A percentile compares a stretch with the other conserved stretches of the same genome.
Evolutionary conservation across 2,329 filamentous ascomycete genomes (phyloP).

Genomic region (Calonectria multiphialidica): DNA sequence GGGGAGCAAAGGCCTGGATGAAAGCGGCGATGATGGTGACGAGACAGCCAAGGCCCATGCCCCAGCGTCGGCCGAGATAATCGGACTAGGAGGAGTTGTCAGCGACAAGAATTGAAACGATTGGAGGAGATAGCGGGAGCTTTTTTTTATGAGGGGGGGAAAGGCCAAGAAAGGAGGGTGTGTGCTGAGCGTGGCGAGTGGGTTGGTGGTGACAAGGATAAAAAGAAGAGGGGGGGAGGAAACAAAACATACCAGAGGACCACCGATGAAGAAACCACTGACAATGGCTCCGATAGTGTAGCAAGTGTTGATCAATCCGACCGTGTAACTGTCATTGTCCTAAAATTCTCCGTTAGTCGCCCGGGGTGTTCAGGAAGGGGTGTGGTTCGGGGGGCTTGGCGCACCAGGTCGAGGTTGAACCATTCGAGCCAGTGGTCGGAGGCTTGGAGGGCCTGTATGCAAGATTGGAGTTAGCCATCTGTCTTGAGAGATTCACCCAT

Average conservation of each 20-base stretch:
- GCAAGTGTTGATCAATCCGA: constrained; percentile 72
- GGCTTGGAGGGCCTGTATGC: constrained; percentile 67
- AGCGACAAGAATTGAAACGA: constrained; percentile 12
- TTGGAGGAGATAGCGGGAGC: neutral
- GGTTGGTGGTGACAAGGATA: neutral
- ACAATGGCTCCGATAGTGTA: constrained; percentile 80
- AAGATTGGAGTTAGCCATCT: constrained; percentile 15
- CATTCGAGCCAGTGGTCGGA: constrained; percentile 75
- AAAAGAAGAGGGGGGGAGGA: neutral
- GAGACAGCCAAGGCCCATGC: constrained; percentile 74
- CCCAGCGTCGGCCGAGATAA: constrained; percentile 70
- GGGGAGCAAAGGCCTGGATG: constrained; percentile 75
- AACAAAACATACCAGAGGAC: constrained; percentile 60
- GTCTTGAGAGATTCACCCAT: neutral
- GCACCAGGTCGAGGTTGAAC: constrained; percentile 63
- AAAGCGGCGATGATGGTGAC: constrained; percentile 77
- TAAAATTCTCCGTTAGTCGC: constrained; percentile 26
- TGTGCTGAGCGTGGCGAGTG: constrained; percentile 8
- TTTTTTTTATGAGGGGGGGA: neutral
- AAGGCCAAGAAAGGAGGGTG: neutral
- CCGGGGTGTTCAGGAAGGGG: neutral
- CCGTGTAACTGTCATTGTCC: constrained; percentile 57
- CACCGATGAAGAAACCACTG: constrained; percentile 77
- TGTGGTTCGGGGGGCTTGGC: constrained; percentile 21
- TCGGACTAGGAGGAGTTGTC: constrained; percentile 57